A percentile compares a stretch with the other conserved stretches of the same genome.
Conservation (phyloP, 371 early-diverging fungal genomes). For the Apophysomyces ossiformis region DNA sequence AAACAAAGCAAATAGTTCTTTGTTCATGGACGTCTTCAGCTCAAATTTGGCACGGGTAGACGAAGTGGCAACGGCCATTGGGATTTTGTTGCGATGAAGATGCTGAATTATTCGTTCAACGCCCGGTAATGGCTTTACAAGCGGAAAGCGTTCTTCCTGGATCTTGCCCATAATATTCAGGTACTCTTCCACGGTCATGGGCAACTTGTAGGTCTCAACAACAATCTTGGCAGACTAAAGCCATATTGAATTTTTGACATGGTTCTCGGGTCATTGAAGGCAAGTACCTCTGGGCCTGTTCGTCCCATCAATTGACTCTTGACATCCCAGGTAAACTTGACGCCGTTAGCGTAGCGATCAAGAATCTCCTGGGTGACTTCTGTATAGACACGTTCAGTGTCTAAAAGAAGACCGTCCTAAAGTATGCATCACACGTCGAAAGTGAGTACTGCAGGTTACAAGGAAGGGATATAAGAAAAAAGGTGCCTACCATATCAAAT, state of each 20-base stretch:
- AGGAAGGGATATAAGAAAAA: background rate
- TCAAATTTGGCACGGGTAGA: constrained; percentile 74
- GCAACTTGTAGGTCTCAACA: constrained; percentile 62
- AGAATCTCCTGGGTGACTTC: constrained; percentile 74
- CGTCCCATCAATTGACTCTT: constrained; percentile 87
- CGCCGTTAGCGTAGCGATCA: constrained; percentile 58
- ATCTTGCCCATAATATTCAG: constrained; percentile 42
- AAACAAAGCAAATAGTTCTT: constrained; percentile 78
- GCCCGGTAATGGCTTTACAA: constrained; percentile 70
- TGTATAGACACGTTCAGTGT: constrained; percentile 91
- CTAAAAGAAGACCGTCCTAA: constrained; percentile 53
- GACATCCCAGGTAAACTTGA: constrained; percentile 77
- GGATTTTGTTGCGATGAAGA: constrained; percentile 74
- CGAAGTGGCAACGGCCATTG: constrained; percentile 91
- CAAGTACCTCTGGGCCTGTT: constrained; percentile 61
- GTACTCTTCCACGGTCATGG: constrained; percentile 85
- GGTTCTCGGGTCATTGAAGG: too few relatives aligned
- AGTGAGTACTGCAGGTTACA: background rate
- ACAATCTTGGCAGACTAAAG: constrained; percentile 73
- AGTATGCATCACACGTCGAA: background rate
- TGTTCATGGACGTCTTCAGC: constrained; percentile 75
- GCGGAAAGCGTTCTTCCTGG: constrained; percentile 64
- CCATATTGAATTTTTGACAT: background rate
- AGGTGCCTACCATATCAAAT: constrained; percentile 80
- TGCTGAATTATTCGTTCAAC: constrained; percentile 79